Evolutionary conservation across 306 rosid species (phyloP), one percentile per base, ranked within the genome.

Genomic region (Ormosia semicastrata): DNA sequence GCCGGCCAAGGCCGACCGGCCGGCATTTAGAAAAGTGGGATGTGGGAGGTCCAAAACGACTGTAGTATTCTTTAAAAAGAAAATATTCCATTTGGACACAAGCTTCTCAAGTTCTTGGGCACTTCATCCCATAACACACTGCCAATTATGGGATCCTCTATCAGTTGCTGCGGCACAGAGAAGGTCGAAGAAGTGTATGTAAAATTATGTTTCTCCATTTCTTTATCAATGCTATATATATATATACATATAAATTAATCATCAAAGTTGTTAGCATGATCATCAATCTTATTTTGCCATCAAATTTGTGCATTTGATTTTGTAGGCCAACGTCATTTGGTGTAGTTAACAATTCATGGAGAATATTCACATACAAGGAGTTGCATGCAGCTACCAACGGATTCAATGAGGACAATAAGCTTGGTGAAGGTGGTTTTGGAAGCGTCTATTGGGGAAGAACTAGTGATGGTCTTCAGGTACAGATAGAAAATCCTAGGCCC

Each of bases 351-450:
- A 75, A 77, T 83, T 43, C 98, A 2, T 93, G 99, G 99, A 91
- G 97, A 79, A 91, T 93, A 58, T 95, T 89, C 85, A 83, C 93
- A 1, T 91, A 89, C 90, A 93, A 90, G 86, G 99, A 95, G 82
- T 69, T 95, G 90, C 92, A 95, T 49, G 52, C 82, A 5, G 97
- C 99, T 11, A 95, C 99, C 1, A 89, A 89, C 2, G 99, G 99
- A 9, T 95, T 93, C 60, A 87, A 89, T 52, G 94, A 91, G 2
- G 95, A 95, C 17, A 83, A 90, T 32, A 85, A 87, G 81, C 99
- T 94, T 60, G 97, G 97, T 76, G 97, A 94, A 84, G 97, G 98
- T 57, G 98, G 98, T 0, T 91, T 92, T 84, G 98, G 98, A 75
- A 94, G 94, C 69, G 93, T 94, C 4, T 92, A 89, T 12, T 87